These are phyloP conservation scores for Tuber calosporum DNA, from an alignment of 495 filamentous ascomycete species.

Conservation along the genomic window DNA sequence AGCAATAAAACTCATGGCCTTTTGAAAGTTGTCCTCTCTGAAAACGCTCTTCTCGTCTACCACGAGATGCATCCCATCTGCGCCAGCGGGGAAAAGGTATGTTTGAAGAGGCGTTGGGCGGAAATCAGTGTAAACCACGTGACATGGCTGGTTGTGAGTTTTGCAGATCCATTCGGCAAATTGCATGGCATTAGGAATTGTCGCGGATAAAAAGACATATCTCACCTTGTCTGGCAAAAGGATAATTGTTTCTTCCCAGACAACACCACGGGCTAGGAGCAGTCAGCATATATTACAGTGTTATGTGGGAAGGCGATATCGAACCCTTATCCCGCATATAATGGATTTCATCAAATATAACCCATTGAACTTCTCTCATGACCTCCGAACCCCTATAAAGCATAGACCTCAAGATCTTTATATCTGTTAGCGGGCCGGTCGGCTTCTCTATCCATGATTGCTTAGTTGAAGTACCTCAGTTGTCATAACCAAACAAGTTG, in stretches of 20 bases:
- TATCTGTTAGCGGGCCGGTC: conserved; percentile 1
- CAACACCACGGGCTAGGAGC: conserved; percentile 67
- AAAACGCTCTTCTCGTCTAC: conserved; percentile 95
- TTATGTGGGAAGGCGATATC: conserved; percentile 15
- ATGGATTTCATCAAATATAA: conserved; percentile 96
- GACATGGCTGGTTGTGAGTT: conserved; percentile 91
- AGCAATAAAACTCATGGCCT: conserved; percentile 83
- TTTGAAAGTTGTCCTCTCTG: conserved; percentile 92
- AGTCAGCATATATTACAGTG: conserved; percentile 21
- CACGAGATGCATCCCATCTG: conserved; percentile 86
- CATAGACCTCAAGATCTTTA: conserved; percentile 89
- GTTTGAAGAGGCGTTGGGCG: conserved; percentile 91
- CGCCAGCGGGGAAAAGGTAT: conserved; percentile 92
- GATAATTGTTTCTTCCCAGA: conserved; percentile 99
- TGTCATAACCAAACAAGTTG: conserved; percentile 97
- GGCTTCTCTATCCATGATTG: not conserved
- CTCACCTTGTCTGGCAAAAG: conserved; percentile 93
- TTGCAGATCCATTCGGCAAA: conserved; percentile 98
- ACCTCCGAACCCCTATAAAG: conserved; percentile 96
- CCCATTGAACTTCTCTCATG: conserved; percentile 97
- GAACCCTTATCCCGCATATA: conserved; percentile 84
- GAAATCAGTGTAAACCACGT: conserved; percentile 98
- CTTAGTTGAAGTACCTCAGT: conserved; percentile 56
- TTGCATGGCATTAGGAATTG: conserved; percentile 99
- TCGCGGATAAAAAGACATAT: conserved; percentile 96